These are phyloP conservation scores for Triangularia setosa DNA, from an alignment of 2,329 filamentous ascomycete genomes.

Conservation along the genomic window DNA sequence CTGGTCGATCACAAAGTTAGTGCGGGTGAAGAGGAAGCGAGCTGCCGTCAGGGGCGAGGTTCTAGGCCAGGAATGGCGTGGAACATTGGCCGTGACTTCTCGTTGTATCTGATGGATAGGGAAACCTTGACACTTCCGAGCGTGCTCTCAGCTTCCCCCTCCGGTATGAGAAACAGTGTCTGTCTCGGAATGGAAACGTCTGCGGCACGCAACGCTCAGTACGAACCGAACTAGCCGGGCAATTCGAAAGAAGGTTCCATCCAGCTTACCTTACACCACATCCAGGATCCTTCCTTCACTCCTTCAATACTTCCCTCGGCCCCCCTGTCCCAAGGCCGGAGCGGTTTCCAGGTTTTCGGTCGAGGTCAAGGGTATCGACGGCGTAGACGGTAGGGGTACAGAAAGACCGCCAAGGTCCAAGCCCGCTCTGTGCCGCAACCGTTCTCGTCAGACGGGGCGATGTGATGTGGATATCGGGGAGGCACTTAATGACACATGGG, in stretches of 20 bases:
- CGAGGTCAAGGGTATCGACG: conserved; percentile 1
- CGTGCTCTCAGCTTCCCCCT: background rate
- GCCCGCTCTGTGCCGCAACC: conserved; percentile 11
- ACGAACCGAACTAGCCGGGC: background rate
- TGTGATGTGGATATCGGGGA: conserved; percentile 6
- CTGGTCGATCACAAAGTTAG: conserved; percentile 6
- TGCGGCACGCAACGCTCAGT: background rate
- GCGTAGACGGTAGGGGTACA: background rate
- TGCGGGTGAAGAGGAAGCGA: background rate
- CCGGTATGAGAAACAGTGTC: background rate
- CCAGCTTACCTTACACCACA: background rate
- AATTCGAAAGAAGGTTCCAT: background rate
- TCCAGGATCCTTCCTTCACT: background rate
- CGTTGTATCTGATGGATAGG: background rate
- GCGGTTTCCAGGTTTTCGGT: conserved; percentile 1
- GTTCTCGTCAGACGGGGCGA: conserved; percentile 19
- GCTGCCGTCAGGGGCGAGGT: background rate
- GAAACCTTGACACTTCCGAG: background rate
- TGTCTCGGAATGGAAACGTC: background rate
- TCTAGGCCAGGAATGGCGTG: background rate
- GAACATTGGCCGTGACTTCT: conserved; percentile 8
- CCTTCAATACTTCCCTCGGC: background rate
- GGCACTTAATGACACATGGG: conserved; percentile 14
- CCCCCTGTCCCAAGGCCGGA: background rate
- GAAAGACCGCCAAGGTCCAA: conserved; percentile 11